Percentiles rank a stretch among this genome's conserved stretches.
phyloP scores from a whole-genome alignment of 2,329 filamentous ascomycete species.

The Aspergillus sp. region DNA sequence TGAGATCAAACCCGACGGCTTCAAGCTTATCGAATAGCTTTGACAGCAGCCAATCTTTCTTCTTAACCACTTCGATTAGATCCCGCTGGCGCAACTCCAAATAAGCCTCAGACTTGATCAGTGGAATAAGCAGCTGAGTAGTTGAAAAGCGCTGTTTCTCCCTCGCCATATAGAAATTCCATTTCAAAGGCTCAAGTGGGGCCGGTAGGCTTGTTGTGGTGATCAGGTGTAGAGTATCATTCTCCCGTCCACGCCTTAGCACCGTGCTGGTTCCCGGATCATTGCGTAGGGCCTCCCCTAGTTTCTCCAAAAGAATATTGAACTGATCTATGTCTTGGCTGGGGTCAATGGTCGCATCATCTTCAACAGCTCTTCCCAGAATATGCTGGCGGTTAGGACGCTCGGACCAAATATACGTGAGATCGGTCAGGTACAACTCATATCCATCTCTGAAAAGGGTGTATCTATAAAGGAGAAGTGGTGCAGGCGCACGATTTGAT shows the following conservation, averaged over 20 bases:
- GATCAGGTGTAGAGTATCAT: conserved; percentile 46
- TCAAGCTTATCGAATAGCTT: conserved; percentile 63
- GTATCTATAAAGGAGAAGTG: conserved; percentile 45
- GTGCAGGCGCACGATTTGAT: conserved; percentile 24
- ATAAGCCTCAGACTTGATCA: conserved; percentile 52
- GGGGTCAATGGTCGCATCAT: conserved; percentile 61
- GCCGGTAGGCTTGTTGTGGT: conserved; percentile 54
- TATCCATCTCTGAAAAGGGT: conserved; percentile 45
- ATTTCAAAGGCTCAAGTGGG: conserved; percentile 55
- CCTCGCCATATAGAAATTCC: conserved; percentile 52
- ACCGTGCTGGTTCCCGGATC: conserved; percentile 32
- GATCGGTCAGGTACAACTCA: conserved; percentile 58
- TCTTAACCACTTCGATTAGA: conserved; percentile 53
- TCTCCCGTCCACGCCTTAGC: conserved; percentile 30
- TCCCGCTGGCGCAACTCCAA: conserved; percentile 51
- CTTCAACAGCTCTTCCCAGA: conserved; percentile 49
- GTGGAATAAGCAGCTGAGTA: conserved; percentile 54
- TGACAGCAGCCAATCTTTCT: conserved; percentile 61
- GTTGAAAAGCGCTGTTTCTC: conserved; percentile 46
- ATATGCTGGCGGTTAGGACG: conserved; percentile 49
- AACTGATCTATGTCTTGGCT: conserved; percentile 59
- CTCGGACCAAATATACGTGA: conserved; percentile 61
- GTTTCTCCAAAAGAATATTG: conserved; percentile 57
- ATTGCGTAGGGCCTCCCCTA: conserved; percentile 51
- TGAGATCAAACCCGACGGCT: conserved; percentile 56